These are phyloP conservation scores for Gracilaria vermiculophylla DNA, from an alignment of 23 red algal species.

Conservation along the genomic window DNA sequence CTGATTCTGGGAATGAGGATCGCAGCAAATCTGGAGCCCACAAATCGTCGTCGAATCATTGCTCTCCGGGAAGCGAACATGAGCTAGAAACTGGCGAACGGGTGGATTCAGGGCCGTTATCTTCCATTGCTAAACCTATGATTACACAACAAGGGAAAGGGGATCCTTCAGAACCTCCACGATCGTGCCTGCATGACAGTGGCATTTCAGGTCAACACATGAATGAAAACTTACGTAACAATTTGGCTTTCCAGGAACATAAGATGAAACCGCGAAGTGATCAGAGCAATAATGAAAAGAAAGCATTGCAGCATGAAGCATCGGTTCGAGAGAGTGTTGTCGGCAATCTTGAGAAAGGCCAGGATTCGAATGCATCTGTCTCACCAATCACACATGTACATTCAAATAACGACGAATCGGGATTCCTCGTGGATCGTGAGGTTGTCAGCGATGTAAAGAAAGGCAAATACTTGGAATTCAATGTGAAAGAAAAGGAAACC, in stretches of 20 bases:
- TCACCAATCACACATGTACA: not conserved
- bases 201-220: not conserved
- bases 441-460: not conserved
- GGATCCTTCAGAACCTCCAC: not conserved
- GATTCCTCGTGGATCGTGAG: not conserved
- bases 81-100: not conserved
- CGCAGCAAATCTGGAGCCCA: not conserved
- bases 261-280: not conserved
- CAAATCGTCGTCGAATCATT: not conserved
- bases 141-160: not conserved
- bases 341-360: not conserved
- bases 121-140: not conserved
- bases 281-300: not conserved
- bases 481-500: not conserved
- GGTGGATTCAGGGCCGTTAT: not conserved
- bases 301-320: not conserved
- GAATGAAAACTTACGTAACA: not conserved
- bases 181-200: not conserved
- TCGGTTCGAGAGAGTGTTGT: not conserved
- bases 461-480: not conserved
- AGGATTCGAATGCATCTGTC: not conserved
- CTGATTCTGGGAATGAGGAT: not conserved
- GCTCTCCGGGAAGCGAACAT: not conserved
- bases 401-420: not conserved
- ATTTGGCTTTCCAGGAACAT: not conserved